phyloP scores from a whole-genome alignment of 163 green algal species.

The Coccomyxa subellipsoidea region DNA sequence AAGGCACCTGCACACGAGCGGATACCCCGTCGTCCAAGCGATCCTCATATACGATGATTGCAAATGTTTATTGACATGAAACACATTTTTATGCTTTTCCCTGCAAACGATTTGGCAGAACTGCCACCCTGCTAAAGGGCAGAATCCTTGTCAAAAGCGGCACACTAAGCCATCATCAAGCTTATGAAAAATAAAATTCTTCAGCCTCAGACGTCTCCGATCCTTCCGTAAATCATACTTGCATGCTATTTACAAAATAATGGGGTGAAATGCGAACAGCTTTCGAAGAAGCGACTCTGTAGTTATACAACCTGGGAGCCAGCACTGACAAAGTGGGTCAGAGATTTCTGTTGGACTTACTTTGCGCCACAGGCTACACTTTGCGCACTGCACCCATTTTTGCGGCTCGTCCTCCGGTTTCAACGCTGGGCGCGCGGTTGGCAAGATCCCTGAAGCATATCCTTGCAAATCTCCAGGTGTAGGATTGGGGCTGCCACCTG shows the following conservation, averaged over 20 bases:
- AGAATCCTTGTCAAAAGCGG: not conserved
- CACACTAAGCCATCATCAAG: not conserved
- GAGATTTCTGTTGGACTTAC: conserved; percentile 18
- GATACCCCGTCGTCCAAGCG: not conserved
- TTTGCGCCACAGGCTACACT: conserved; percentile 81
- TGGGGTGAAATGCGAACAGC: not conserved
- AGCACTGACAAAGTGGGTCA: not conserved
- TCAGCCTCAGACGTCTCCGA: not conserved
- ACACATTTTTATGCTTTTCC: not conserved
- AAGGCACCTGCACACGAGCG: conserved; percentile 59
- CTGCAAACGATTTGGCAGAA: not conserved
- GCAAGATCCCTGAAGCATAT: conserved; percentile 1
- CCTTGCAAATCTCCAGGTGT: not conserved
- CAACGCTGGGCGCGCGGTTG: not conserved
- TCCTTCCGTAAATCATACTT: not conserved
- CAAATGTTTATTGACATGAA: not conserved
- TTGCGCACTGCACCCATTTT: conserved; percentile 84
- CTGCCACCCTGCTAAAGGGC: not conserved
- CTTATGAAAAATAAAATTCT: not conserved
- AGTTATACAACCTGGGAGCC: not conserved
- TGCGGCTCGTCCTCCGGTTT: conserved; percentile 44
- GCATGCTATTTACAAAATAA: not conserved
- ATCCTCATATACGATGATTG: not conserved
- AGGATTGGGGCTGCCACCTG: not conserved
- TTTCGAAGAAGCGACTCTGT: not conserved